Base-by-base conservation (phyloP, 495 filamentous ascomycete genomes). In the Aspergillus leporis region DNA sequence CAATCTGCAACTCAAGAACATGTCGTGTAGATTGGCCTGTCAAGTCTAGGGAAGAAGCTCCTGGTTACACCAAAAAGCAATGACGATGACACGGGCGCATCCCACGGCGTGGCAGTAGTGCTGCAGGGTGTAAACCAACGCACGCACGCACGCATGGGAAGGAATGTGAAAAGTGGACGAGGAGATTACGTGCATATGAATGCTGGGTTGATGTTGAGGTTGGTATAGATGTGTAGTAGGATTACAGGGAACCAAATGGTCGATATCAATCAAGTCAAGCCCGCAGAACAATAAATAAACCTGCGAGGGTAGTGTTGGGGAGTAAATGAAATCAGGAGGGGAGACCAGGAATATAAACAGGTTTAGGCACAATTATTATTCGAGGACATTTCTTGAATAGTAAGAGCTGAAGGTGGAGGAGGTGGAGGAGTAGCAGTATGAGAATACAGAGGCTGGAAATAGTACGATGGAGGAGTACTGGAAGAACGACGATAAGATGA, bases 61-160 rank as follows among this genome's bases (percentile, higher is more conserved):
- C 56, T 67, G 60, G 74, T 78, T 76, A 78, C 74, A 76, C 74
- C 69, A 73, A 59, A 65, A 59, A 71, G 62, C 59, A 72, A 64
- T 55, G 60, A 70, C 68, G 67, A 78, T 75, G 73, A 76, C 75
- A 74, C 75, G 70, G 66, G 73, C 71, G 71, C 73, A 77, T 74
- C 69, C 69, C 66, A 75, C 66, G 60, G 66, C 61, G 63, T 66
- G 70, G 69, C 63, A 74, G 70, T 72, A 70, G 61, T 59, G 65
- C 64, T 68, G 58, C 62, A 63, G 65, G 62, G 72, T 64, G 58
- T 69, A 58, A 66, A 62, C 62, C 70, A 56, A 64, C 63, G 69
- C 64, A 68, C 19, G 43, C 19, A 47, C 43, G 19, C 19, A 22
- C 5, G 58, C 59, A 58, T 70, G 60, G 62, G 61, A 64, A 68